These are phyloP conservation scores for Roridomyces roridus DNA, from an alignment of 768 basidiomycete genomes.

Conservation along the genomic window DNA sequence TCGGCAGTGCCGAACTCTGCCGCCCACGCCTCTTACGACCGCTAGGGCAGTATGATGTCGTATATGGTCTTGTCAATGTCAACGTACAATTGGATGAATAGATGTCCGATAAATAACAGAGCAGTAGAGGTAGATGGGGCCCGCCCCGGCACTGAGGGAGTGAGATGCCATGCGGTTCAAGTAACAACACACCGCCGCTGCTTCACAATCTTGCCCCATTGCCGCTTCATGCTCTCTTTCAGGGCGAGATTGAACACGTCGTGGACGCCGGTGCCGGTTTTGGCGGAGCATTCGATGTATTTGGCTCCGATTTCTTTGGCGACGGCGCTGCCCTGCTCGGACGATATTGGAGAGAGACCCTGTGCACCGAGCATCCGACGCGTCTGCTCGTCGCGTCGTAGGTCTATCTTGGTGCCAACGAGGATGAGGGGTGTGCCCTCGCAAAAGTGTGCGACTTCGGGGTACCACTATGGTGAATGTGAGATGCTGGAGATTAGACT, in stretches of 20 bases:
- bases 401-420: constrained; percentile 93
- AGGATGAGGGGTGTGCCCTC: constrained; percentile 88
- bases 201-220: constrained; percentile 76
- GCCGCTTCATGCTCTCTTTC: constrained; percentile 84
- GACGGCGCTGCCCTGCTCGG: constrained; percentile 83
- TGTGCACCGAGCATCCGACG: constrained; percentile 89
- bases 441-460: constrained; percentile 93
- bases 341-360: constrained; percentile 79
- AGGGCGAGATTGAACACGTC: constrained; percentile 92
- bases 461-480: constrained; percentile 76
- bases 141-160: not conserved
- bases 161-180: constrained; percentile 25
- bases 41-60: no score
- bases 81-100: constrained; percentile 4
- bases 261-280: constrained; percentile 87
- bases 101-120: constrained; percentile 5
- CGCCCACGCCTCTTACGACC: no score
- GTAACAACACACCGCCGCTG: constrained; percentile 75
- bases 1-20: no score
- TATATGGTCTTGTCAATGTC: no score
- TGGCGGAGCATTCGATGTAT: constrained; percentile 95
- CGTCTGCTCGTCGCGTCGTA: constrained; percentile 87
- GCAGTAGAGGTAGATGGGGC: not conserved
- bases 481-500: constrained; percentile 8
- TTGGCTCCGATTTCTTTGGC: constrained; percentile 93